Evolutionary conservation across 441 rosid genomes (phyloP).

Genomic region (Adansonia grandidieri): DNA sequence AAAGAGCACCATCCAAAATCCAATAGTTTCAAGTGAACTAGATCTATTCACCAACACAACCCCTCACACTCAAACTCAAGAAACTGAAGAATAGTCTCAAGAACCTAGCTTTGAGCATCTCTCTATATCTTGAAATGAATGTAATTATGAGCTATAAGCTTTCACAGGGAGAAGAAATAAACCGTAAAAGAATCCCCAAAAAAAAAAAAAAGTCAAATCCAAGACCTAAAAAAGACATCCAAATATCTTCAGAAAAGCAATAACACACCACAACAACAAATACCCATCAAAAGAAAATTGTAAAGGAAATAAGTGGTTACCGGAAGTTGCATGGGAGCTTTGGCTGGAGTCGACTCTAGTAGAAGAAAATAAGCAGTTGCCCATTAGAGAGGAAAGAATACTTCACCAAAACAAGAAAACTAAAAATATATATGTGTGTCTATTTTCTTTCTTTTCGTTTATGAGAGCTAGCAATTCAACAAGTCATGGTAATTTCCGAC

Average conservation of each 20-base stretch:
- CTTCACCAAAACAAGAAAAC: not conserved
- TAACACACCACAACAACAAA: conserved; percentile 10
- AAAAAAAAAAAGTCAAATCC: not conserved
- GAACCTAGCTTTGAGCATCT: conserved; percentile 14
- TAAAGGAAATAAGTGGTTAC: conserved; percentile 37
- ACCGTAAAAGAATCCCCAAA: not conserved
- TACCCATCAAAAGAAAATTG: not conserved
- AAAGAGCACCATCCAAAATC: not conserved
- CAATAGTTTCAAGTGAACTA: not conserved
- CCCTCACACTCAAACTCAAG: conserved; percentile 18
- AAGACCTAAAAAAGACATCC: conserved; percentile 4
- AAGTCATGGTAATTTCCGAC: not conserved
- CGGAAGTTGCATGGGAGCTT: conserved; percentile 56
- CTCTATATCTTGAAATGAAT: not conserved
- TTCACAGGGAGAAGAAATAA: not conserved
- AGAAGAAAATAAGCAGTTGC: conserved; percentile 76
- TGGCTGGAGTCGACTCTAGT: conserved; percentile 66
- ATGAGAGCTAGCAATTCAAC: not conserved
- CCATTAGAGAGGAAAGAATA: conserved; percentile 46
- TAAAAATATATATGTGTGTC: not conserved
- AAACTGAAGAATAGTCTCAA: conserved; percentile 13
- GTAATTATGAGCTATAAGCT: not conserved
- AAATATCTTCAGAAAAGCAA: conserved; percentile 20
- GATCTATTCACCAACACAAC: conserved; percentile 21
- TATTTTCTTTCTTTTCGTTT: not conserved